Percentiles rank a stretch among this genome's conserved stretches.
Evolutionary conservation across 179 eudicot genomes (phyloP).

Genomic region (Sideroxylon spinosum): DNA sequence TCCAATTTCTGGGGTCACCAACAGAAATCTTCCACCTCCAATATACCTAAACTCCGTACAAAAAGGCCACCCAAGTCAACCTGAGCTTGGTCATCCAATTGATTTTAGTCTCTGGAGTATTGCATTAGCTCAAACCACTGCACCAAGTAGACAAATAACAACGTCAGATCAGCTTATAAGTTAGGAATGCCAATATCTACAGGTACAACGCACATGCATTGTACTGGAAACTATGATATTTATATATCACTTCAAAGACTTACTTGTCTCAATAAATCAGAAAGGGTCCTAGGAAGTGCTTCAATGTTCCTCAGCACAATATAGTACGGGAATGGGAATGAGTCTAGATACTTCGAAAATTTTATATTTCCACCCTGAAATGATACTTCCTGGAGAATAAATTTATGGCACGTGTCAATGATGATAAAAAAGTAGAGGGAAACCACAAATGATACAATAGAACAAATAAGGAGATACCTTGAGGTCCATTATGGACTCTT

Average conservation of each 20-base stretch:
- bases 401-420: neutral
- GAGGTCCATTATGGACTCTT: constrained; percentile 67
- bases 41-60: neutral
- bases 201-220: neutral
- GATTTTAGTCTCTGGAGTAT: constrained; percentile 41
- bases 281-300: constrained; percentile 89
- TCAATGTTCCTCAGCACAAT: constrained; percentile 80
- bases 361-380: constrained; percentile 35
- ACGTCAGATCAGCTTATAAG: neutral
- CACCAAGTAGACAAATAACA: constrained; percentile 10
- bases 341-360: constrained; percentile 55
- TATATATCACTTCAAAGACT: neutral
- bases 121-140: constrained; percentile 99
- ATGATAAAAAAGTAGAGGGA: neutral
- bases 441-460: neutral
- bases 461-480: constrained; percentile 36
- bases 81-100: neutral
- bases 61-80: neutral
- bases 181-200: neutral
- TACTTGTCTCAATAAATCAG: constrained; percentile 96
- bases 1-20: neutral
- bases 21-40: neutral
- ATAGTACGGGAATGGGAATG: constrained; percentile 95
- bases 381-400: constrained; percentile 48
- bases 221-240: neutral